Evolutionary conservation across 352 stramenopile genomes (phyloP).

Genomic region (Phytophthora pini): DNA sequence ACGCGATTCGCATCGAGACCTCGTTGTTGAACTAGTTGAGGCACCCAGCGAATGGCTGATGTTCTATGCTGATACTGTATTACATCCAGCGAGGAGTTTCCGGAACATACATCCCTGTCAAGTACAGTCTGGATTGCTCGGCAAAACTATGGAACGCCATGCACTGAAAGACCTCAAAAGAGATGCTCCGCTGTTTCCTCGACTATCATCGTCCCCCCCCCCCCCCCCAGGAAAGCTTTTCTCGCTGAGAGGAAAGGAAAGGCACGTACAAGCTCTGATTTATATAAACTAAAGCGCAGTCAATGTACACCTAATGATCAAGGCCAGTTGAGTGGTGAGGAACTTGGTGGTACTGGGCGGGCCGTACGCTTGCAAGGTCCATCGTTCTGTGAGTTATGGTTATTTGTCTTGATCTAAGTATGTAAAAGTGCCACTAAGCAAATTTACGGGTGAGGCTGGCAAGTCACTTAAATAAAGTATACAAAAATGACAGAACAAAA

Average conservation of each 20-base stretch:
- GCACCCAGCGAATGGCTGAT: not conserved
- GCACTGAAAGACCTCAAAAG: not conserved
- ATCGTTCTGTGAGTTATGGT: not conserved
- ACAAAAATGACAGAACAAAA: not conserved
- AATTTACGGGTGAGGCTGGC: not conserved
- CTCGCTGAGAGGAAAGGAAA: not conserved
- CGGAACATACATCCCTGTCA: not conserved
- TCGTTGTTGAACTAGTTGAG: slow-evolving; percentile 5
- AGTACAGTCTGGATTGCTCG: not conserved
- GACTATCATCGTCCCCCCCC: not conserved
- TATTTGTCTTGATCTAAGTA: not conserved
- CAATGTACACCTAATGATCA: not conserved
- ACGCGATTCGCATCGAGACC: slow-evolving; percentile 5
- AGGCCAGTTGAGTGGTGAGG: not conserved
- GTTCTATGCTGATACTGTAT: not conserved
- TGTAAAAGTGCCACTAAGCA: not conserved
- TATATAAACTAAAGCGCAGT: not conserved
- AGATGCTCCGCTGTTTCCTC: not conserved
- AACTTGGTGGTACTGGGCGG: not conserved
- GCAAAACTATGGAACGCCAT: not conserved
- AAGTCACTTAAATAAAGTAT: not conserved
- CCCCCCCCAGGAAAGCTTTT: not conserved
- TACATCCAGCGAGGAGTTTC: not conserved
- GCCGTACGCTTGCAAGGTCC: not conserved
- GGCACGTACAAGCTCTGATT: not conserved